These are phyloP conservation scores for Vickermania spadyakhi DNA, from an alignment of 208 protist genomes.

Conservation along the genomic window DNA sequence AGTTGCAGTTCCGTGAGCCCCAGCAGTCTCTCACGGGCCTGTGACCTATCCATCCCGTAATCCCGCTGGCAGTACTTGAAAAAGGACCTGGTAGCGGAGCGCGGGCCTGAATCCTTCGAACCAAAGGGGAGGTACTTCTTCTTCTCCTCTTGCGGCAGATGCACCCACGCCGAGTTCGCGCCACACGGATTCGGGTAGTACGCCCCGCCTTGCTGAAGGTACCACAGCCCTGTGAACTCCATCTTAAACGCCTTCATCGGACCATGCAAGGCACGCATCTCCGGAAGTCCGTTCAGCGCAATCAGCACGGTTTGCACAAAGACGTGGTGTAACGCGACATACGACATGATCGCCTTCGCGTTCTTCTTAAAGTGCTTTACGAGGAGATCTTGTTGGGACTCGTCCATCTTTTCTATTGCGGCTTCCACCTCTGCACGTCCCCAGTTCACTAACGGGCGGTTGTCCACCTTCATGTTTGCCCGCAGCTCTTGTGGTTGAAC, in stretches of 20 bases:
- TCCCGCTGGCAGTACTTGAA: conserved; percentile 52
- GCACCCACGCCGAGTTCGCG: conserved; percentile 9
- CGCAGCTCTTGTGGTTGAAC: conserved; percentile 16
- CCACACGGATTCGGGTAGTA: conserved; percentile 13
- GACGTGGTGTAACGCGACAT: conserved; percentile 23
- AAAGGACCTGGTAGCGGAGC: conserved; percentile 46
- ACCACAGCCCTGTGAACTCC: conserved; percentile 10
- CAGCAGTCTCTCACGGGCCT: conserved; percentile 24
- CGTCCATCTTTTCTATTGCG: conserved; percentile 19
- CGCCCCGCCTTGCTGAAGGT: conserved; percentile 24
- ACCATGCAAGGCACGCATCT: conserved; percentile 41
- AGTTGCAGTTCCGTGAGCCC: conserved; percentile 57
- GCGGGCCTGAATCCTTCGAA: conserved; percentile 6
- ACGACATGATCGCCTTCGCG: conserved; percentile 9
- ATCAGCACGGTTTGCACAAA: conserved; percentile 44
- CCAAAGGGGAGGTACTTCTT: conserved; percentile 51
- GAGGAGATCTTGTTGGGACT: conserved; percentile 23
- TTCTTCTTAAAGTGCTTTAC: conserved; percentile 13
- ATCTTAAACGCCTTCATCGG: conserved; percentile 19
- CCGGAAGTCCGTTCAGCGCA: conserved; percentile 35
- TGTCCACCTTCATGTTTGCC: conserved; percentile 1
- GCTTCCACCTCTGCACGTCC: conserved; percentile 10
- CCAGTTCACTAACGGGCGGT: conserved; percentile 9
- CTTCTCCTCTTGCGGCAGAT: conserved; percentile 31
- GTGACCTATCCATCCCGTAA: conserved; percentile 48